Conservation (phyloP, 768 basidiomycete species). For the Coprinopsis strossmayeri region DNA sequence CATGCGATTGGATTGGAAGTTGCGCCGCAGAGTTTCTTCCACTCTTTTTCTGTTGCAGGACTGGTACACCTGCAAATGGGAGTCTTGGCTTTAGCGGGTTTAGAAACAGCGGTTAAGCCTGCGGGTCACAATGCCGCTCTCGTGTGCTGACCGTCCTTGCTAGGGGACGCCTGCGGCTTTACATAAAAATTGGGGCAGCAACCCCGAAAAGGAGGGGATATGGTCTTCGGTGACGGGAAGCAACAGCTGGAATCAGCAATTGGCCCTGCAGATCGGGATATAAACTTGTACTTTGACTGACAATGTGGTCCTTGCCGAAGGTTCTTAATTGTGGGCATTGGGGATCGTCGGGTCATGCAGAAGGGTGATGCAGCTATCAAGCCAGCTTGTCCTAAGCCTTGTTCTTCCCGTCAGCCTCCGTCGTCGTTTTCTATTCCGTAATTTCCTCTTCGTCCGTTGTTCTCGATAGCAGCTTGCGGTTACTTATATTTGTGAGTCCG, state of each 20-base stretch:
- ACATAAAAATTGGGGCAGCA: background rate
- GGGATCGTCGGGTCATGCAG: conserved; percentile 13
- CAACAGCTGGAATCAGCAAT: conserved; percentile 10
- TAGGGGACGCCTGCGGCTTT: background rate
- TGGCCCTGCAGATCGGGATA: conserved; percentile 9
- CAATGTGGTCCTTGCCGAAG: conserved; percentile 10
- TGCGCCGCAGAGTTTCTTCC: background rate
- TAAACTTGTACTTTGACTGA: conserved; percentile 9
- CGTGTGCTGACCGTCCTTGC: background rate
- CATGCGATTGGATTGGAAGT: background rate
- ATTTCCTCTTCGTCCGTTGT: background rate
- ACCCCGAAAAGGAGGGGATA: conserved; percentile 6
- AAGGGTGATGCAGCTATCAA: conserved; percentile 8
- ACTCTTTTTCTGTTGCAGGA: background rate
- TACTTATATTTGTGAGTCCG: conserved; percentile 2
- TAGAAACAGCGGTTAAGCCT: no score
- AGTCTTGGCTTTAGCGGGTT: no score
- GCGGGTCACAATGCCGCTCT: no score
- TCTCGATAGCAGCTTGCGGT: background rate
- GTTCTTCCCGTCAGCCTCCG: background rate
- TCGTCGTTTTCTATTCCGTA: background rate
- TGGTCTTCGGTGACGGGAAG: conserved; percentile 3
- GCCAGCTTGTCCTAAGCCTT: background rate
- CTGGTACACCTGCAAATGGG: background rate
- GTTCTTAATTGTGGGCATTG: conserved; percentile 10